Percentiles rank a stretch among this genome's conserved stretches.
phyloP scores from a whole-genome alignment of 257 asterid genomes.

The Fraxinus anomala region DNA sequence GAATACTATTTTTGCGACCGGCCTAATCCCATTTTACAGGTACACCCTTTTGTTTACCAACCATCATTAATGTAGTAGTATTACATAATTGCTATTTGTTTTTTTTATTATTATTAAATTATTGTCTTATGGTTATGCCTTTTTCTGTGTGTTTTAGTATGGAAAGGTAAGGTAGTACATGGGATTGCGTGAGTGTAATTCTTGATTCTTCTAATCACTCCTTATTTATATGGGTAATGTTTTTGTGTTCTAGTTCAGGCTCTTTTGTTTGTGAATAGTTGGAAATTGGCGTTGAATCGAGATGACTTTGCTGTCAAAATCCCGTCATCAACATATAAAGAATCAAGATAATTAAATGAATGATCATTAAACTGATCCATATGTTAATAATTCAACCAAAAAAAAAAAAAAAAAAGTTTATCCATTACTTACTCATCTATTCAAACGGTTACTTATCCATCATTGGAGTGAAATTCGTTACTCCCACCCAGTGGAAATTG shows the following conservation, averaged over 20 bases:
- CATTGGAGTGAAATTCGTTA: too few relatives aligned
- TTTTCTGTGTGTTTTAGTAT: background rate
- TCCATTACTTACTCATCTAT: too few relatives aligned
- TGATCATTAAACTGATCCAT: too few relatives aligned
- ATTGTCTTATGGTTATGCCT: background rate
- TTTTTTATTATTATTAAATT: background rate
- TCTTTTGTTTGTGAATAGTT: background rate
- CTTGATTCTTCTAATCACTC: background rate
- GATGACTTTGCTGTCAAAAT: background rate
- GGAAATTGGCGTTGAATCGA: background rate
- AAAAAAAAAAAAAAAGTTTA: too few relatives aligned
- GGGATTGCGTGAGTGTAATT: background rate
- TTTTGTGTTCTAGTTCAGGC: background rate
- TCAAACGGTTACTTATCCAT: too few relatives aligned
- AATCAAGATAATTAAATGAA: too few relatives aligned
- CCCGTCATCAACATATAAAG: background rate
- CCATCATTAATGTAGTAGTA: background rate
- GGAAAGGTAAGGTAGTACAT: background rate
- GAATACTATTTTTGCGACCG: conserved; percentile 91
- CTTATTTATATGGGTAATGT: background rate
- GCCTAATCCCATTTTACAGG: conserved; percentile 91
- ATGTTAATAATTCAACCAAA: too few relatives aligned
- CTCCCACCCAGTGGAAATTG: too few relatives aligned
- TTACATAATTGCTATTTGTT: background rate
- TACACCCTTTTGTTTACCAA: conserved; percentile 8